Evolutionary conservation across 495 filamentous ascomycete genomes (phyloP).

Genomic region (Xylaria acuta): DNA sequence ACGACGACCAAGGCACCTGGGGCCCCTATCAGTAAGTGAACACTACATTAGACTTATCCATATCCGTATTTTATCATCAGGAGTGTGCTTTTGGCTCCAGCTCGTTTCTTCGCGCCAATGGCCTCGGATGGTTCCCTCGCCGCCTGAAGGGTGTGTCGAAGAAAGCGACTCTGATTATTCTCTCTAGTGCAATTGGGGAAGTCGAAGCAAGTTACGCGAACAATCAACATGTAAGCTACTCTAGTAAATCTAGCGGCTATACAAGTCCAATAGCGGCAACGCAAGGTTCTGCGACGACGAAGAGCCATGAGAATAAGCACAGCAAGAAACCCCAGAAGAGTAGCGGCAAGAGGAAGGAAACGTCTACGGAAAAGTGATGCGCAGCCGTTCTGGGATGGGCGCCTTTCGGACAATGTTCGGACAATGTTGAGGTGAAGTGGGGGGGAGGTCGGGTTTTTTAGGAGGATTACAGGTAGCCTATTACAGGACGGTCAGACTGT

Average conservation of each 20-base stretch:
- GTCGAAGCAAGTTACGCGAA: conserved; percentile 5
- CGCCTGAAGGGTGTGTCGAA: not conserved
- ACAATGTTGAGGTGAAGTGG: not conserved
- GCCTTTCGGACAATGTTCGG: not conserved
- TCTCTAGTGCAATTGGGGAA: not conserved
- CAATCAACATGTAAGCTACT: not conserved
- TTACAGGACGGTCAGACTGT: no score
- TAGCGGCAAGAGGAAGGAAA: not conserved
- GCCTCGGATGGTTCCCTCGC: not conserved
- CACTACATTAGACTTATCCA: not conserved
- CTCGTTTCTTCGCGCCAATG: not conserved
- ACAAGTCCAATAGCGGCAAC: not conserved
- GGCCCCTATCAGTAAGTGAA: conserved; percentile 12
- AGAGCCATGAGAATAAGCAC: not conserved
- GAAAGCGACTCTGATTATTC: not conserved
- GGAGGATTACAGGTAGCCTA: no score
- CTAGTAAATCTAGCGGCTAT: not conserved
- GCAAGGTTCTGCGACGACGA: not conserved
- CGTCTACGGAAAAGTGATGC: not conserved
- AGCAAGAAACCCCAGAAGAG: not conserved
- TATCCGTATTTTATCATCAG: not conserved
- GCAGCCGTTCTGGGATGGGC: not conserved
- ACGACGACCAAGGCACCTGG: not conserved
- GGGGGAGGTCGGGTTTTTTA: not conserved
- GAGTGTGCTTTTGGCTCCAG: not conserved